These are phyloP conservation scores for Sugiyamaella castrensis DNA, from an alignment of 1,139 yeast genomes.

Conservation along the genomic window DNA sequence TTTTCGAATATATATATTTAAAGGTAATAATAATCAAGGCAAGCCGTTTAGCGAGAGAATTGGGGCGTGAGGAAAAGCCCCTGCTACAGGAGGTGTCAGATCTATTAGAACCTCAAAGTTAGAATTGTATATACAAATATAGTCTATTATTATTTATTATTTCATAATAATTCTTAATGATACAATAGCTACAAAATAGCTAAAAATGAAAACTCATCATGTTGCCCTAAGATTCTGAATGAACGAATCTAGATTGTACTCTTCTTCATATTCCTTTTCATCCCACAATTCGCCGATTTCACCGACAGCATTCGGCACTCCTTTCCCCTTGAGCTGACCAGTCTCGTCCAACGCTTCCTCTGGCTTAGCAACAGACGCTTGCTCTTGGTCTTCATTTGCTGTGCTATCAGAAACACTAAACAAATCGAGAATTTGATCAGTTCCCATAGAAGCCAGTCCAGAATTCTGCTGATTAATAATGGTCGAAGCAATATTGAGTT, in stretches of 20 bases:
- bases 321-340: conserved; percentile 58
- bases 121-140: neutral
- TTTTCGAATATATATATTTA: neutral
- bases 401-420: conserved; percentile 57
- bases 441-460: conserved; percentile 93
- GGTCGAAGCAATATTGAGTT: conserved; percentile 94
- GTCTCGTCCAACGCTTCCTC: conserved; percentile 48
- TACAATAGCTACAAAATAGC: conserved; percentile 2
- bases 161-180: neutral
- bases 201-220: conserved; percentile 2
- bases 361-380: conserved; percentile 38
- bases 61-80: too few relatives aligned
- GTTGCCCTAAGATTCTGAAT: conserved; percentile 59
- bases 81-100: neutral
- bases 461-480: conserved; percentile 95
- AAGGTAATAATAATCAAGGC: too few relatives aligned
- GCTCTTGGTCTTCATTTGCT: conserved; percentile 44
- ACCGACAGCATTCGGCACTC: conserved; percentile 61
- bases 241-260: conserved; percentile 88
- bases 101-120: neutral
- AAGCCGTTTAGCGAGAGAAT: too few relatives aligned
- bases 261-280: conserved; percentile 92
- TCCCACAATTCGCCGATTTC: conserved; percentile 97
- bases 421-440: conserved; percentile 86
- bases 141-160: neutral